Evolutionary conservation across 352 stramenopile species (phyloP), one percentile per base, ranked within the genome.

Genomic region (Pythium brachiatum): DNA sequence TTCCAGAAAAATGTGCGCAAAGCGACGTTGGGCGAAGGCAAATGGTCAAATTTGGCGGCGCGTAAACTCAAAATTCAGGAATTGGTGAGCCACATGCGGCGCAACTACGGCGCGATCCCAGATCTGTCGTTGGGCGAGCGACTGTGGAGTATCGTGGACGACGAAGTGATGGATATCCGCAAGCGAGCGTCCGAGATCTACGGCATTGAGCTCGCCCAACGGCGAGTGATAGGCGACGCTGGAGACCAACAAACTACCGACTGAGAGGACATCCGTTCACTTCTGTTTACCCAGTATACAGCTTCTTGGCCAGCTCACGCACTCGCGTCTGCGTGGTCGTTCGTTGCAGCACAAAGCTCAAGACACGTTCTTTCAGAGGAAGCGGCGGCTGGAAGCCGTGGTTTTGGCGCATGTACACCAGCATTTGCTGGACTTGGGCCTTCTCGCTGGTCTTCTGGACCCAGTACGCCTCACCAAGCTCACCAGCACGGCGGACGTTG

Each of bases 61-160:
- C 67, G 78, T 7, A 86, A 86, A 34, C 59, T 88, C 23, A 81
- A 80, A 53, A 70, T 85, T 6, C 72, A 85, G 29, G 68, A 80
- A 3, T 46, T 89, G 0, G 60, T 89, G 48, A 82, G 68, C 31
- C 74, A 86, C 52, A 90, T 90, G 78, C 75, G 79, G 32, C 75
- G 70, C 29, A 76, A 88, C 18, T 60, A 76, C 12, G 81, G 79
- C 0, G 67, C 62, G 13, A 62, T 86, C 15, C 81, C 81, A 2
- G 47, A 75, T 15, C 43, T 89, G 21, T 75, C 78, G 3, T 50
- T 76, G 16, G 41, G 64, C 2, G 75, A 85, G 59, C 58, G 64
- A 25, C 48, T 85, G n/a, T 71, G 44, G 47, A 84, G 66, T 43
- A 48, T 90, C 36, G 81, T 90, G 54, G 81, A 72, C 48, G 58